A percentile compares a stretch with the other conserved stretches of the same genome.
Evolutionary conservation across 352 stramenopile species (phyloP).

Genomic region (Phytophthora parvispora): DNA sequence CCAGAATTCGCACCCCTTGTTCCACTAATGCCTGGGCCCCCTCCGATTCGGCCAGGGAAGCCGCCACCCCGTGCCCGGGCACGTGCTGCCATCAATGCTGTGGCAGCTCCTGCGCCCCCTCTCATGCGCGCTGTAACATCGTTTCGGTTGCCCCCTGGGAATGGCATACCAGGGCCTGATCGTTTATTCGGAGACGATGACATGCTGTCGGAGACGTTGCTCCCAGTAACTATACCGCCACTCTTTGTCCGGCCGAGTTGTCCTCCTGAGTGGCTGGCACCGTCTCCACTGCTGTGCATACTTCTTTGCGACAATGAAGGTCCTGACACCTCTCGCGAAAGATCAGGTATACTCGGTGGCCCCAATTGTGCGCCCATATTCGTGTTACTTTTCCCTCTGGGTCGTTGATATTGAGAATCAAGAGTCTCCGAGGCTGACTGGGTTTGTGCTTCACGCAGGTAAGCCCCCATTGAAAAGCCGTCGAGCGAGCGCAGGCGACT

Average conservation of each 20-base stretch:
- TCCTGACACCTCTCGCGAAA: conserved; percentile 57
- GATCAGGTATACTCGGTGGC: conserved; percentile 42
- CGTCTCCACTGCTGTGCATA: conserved; percentile 34
- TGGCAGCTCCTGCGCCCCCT: conserved; percentile 61
- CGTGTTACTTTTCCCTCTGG: conserved; percentile 48
- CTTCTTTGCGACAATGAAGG: conserved; percentile 61
- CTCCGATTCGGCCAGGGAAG: conserved; percentile 54
- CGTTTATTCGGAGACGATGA: conserved; percentile 67
- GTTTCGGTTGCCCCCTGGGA: conserved; percentile 25
- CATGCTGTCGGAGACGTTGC: conserved; percentile 44
- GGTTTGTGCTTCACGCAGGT: conserved; percentile 69
- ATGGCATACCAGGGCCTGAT: conserved; percentile 28
- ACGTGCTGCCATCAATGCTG: conserved; percentile 77
- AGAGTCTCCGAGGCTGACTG: conserved; percentile 35
- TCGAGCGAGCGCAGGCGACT: conserved; percentile 56
- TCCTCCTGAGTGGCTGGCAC: conserved; percentile 6
- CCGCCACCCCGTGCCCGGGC: conserved; percentile 68
- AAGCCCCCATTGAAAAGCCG: conserved; percentile 56
- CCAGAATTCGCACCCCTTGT: conserved; percentile 21
- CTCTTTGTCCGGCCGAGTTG: conserved; percentile 26
- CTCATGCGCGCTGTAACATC: conserved; percentile 48
- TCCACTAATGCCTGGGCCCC: conserved; percentile 48
- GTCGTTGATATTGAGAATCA: conserved; percentile 40
- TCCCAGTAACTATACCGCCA: conserved; percentile 39
- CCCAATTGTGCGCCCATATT: conserved; percentile 30